Evolutionary conservation across 192 early-diverging fungal genomes (phyloP).

Genomic region (Backusella luteola): DNA sequence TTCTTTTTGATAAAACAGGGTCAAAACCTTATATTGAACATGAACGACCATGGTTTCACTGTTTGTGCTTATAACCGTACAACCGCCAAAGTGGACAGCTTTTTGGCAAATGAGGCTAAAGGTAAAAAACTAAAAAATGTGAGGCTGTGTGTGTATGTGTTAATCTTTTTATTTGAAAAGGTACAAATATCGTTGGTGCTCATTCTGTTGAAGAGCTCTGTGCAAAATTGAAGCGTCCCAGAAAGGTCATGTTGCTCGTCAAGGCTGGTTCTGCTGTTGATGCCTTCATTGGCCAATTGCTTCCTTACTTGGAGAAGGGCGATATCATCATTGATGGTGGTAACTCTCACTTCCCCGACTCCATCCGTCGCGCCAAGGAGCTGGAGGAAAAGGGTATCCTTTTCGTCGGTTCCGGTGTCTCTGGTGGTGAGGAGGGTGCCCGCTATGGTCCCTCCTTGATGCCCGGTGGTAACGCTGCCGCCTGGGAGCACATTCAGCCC

Average conservation of each 20-base stretch:
- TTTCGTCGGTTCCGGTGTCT: conserved; percentile 97
- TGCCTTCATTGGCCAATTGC: conserved; percentile 87
- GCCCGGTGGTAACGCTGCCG: conserved; percentile 92
- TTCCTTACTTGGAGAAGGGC: conserved; percentile 83
- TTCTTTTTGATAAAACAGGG: conserved; percentile 55
- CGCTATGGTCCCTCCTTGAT: conserved; percentile 95
- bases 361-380: conserved; percentile 86
- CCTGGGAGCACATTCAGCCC: conserved; percentile 91
- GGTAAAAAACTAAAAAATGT: conserved; percentile 43
- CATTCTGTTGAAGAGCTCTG: conserved; percentile 94
- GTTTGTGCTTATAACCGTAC: conserved; percentile 98
- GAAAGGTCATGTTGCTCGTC: conserved; percentile 98
- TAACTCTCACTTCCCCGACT: conserved; percentile 98
- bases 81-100: conserved; percentile 89
- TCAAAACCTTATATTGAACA: conserved; percentile 98
- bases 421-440: conserved; percentile 98
- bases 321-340: conserved; percentile 99
- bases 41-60: conserved; percentile 95
- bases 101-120: conserved; percentile 96
- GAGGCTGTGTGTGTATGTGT: not conserved
- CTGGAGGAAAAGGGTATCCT: conserved; percentile 87
- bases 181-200: conserved; percentile 91
- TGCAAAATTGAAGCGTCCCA: conserved; percentile 89
- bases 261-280: conserved; percentile 96
- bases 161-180: conserved; percentile 29